phyloP scores from a whole-genome alignment of 2,329 filamentous ascomycete genomes.

The Fusarium caatingaense region DNA sequence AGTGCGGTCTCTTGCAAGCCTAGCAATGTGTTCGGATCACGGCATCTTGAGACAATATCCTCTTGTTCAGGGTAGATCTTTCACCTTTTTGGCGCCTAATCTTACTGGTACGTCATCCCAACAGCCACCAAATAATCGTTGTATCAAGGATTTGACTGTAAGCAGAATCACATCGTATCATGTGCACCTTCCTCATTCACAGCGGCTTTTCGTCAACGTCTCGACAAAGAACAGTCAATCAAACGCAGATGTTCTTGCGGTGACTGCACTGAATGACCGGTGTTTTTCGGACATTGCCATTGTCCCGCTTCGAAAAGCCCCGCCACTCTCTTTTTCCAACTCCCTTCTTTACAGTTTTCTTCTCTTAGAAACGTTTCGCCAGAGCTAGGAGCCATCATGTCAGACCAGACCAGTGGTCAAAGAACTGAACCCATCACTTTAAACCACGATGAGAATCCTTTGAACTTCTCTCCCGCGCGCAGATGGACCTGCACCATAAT shows the following conservation, averaged over 20 bases:
- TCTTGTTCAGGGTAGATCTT: not conserved
- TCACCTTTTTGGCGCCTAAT: not conserved
- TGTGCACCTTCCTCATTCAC: not conserved
- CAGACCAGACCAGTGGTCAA: not conserved
- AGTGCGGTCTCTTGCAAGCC: not conserved
- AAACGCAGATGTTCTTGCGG: no score
- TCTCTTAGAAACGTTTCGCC: not conserved
- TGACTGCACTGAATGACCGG: not conserved
- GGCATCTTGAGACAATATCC: not conserved
- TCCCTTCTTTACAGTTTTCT: rapidly evolving
- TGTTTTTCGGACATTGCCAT: not conserved
- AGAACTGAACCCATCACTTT: not conserved
- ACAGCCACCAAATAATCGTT: not conserved
- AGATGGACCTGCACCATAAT: not conserved
- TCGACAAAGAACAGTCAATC: not conserved
- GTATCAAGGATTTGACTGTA: not conserved
- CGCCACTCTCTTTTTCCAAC: not conserved
- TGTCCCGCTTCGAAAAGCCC: not conserved
- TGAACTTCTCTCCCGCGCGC: not conserved
- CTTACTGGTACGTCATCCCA: not conserved
- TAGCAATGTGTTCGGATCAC: not conserved
- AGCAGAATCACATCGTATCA: not conserved
- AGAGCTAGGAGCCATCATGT: not conserved
- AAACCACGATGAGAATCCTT: not conserved
- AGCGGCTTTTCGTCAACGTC: not conserved